Evolutionary conservation across 495 filamentous ascomycete genomes (phyloP), one percentile per base, ranked within the genome.

Genomic region (Aspergillus saccharolyticus): DNA sequence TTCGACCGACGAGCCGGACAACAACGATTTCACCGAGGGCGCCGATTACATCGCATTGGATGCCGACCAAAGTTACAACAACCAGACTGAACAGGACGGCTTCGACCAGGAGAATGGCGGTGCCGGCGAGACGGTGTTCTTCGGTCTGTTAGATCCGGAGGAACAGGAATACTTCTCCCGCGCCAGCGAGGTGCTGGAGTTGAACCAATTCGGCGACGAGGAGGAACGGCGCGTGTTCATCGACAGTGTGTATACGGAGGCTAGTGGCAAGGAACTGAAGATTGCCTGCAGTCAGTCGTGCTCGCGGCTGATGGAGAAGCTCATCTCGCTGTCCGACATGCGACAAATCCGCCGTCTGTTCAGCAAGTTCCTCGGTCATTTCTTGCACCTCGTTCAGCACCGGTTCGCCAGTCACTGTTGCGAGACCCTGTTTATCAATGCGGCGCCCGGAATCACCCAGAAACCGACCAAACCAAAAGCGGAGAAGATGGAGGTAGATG

Each of bases 351-450:
- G 96, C 74, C 79, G 77, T 46, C 69, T 97, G 22, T 97, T 96
- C 69, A 79, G 79, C 55, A 88, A 87, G 47, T 96, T 97, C 66
- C 82, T 79, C 44, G 87, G 89, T n/a, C 87, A 97, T 65, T 97
- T 96, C 72, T 69, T 96, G 52, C 83, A 89, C 63, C 80, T 97
- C 25, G 83, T 96, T 20, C 91, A 94, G 64, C 94, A 98, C 70
- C 87, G 92, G 24, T 98, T 98, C 66, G 94, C 94, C 4, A 90
- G 89, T 52, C 94, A 98, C 73, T 97, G 92, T 67, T 97, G 93
- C 70, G 94, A 98, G 74, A 91, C 89, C 16, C 78, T 98, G 10
- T 97, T 98, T 64, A 76, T 91, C 39, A 82, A 87, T 54, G 86
- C 88, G 9, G 92, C 91, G 17, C 85, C 88, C 0, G 74, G 88